Conservation (phyloP, 768 basidiomycete species). For the Serendipita sp. region DNA sequence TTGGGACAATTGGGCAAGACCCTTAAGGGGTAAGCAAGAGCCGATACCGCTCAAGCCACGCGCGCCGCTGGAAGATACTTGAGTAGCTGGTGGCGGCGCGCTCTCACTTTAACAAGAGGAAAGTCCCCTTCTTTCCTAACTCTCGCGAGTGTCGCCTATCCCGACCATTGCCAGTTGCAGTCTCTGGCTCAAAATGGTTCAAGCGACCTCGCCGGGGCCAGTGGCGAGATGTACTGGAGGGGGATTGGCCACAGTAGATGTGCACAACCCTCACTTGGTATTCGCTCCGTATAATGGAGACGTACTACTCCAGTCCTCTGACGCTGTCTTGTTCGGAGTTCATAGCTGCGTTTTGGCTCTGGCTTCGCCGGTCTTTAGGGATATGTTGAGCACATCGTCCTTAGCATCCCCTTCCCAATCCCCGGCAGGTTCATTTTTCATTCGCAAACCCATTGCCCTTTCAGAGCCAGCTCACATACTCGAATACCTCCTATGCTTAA, state of each 20-base stretch:
- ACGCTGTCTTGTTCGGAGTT: constrained; percentile 35
- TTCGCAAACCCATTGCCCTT: constrained; percentile 28
- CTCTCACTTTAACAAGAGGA: not conserved
- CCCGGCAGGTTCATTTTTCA: constrained; percentile 3
- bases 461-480: constrained; percentile 33
- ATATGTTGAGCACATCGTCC: constrained; percentile 33
- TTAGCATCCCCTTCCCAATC: constrained; percentile 36
- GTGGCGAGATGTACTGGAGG: no score
- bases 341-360: constrained; percentile 45
- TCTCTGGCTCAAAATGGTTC: no score
- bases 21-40: not conserved
- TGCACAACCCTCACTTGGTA: not conserved
- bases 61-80: not conserved
- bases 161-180: no score
- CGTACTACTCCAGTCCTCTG: constrained; percentile 9
- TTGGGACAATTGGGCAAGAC: not conserved
- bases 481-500: constrained; percentile 35
- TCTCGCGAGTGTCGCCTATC: no score
- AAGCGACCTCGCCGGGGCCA: no score
- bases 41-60: not conserved
- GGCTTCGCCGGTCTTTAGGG: constrained; percentile 51
- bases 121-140: no score
- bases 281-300: not conserved
- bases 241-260: no score
- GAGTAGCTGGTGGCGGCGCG: not conserved